phyloP scores from a whole-genome alignment of 2,329 filamentous ascomycete species.

The Epichloe elymi region DNA sequence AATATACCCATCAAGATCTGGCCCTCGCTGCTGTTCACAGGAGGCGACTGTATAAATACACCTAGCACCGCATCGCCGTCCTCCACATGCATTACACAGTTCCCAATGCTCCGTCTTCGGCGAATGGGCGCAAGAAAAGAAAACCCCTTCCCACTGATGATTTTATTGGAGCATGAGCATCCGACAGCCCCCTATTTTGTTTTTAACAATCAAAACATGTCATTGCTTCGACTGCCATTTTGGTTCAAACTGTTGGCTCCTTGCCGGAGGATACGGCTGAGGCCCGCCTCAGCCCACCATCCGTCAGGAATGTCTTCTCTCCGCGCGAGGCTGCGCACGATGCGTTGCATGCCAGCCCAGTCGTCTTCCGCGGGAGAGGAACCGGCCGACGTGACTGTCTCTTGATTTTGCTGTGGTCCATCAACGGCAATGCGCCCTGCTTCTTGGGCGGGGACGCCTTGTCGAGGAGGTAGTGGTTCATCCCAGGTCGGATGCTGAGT shows the following conservation, averaged over 20 bases:
- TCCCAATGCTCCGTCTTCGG: neutral
- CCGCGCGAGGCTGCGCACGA: conserved; percentile 56
- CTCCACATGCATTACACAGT: neutral
- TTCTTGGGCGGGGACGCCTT: neutral
- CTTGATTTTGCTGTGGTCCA: neutral
- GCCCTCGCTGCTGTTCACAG: neutral
- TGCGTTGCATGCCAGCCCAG: conserved; percentile 52
- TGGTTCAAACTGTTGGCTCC: conserved; percentile 9
- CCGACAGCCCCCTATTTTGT: too few species aligned
- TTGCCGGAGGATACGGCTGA: conserved; percentile 41
- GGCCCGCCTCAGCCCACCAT: conserved; percentile 63
- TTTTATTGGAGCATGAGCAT: neutral
- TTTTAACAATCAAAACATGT: neutral
- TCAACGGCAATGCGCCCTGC: neutral
- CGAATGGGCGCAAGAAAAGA: too few species aligned
- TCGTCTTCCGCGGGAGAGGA: conserved; percentile 23
- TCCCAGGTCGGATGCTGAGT: neutral
- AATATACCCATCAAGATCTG: neutral
- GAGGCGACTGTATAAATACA: neutral
- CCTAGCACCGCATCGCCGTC: neutral
- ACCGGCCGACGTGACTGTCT: neutral
- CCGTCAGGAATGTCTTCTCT: conserved; percentile 69
- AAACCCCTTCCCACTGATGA: neutral
- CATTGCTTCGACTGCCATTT: neutral
- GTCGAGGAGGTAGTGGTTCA: neutral